phyloP scores from a whole-genome alignment of 1,284 basidiomycete genomes.

The Trichosporon inkin region DNA sequence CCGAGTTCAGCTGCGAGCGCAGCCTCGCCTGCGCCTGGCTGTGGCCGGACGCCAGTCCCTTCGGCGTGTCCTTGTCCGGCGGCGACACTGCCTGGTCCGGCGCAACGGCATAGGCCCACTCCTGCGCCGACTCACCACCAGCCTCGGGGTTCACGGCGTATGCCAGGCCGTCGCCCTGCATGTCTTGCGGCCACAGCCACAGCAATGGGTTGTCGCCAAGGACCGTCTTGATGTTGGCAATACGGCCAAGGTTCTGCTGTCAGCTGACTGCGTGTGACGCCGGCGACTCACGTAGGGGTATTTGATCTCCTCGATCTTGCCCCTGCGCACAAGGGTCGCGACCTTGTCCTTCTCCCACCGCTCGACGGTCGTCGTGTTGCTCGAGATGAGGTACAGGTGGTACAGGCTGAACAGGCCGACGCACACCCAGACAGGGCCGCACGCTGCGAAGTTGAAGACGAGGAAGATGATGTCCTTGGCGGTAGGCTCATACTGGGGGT shows the following conservation, averaged over 20 bases:
- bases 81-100: conserved; percentile 16
- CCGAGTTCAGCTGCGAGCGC: conserved; percentile 15
- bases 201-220: conserved; percentile 67
- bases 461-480: conserved; percentile 72
- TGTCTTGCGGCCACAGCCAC: conserved; percentile 69
- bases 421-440: conserved; percentile 75
- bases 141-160: conserved; percentile 67
- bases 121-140: conserved; percentile 65
- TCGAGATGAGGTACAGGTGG: conserved; percentile 74
- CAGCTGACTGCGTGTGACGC: conserved; percentile 12
- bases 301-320: conserved; percentile 80
- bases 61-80: background rate
- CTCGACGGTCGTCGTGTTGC: conserved; percentile 93
- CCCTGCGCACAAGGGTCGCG: conserved; percentile 74
- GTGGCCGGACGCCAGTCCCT: conserved; percentile 2
- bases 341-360: conserved; percentile 96
- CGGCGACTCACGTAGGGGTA: conserved; percentile 76
- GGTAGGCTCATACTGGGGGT: conserved; percentile 63
- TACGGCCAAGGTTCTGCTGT: conserved; percentile 66
- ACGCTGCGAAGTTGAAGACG: conserved; percentile 79
- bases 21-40: conserved; percentile 22
- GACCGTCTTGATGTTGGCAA: conserved; percentile 69
- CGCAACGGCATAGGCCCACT: conserved; percentile 40
- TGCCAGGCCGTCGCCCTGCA: conserved; percentile 67
- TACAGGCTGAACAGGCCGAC: conserved; percentile 89